Evolutionary conservation across 257 asterid species (phyloP).

Genomic region (Solanum medicagineum): DNA sequence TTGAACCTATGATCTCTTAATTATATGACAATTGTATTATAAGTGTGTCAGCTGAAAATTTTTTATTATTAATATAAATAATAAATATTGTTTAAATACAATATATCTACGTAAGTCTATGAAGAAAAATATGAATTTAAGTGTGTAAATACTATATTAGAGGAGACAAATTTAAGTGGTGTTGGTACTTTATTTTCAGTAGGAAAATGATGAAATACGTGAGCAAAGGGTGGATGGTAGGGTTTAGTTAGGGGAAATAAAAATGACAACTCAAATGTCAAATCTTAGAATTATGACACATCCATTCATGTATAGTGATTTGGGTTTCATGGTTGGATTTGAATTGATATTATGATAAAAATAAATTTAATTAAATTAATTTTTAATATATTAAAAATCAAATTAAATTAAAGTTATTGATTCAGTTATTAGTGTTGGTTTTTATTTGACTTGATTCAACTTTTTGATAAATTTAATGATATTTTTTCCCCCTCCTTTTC

Average conservation of each 20-base stretch:
- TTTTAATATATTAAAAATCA: no score
- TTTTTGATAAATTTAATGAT: not conserved
- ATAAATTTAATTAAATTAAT: no score
- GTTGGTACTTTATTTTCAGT: not conserved
- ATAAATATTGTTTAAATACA: no score
- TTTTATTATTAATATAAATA: no score
- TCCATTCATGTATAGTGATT: conserved; percentile 66
- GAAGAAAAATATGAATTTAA: no score
- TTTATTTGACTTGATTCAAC: not conserved
- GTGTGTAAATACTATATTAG: no score
- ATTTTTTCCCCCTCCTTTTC: not conserved
- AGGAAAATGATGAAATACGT: not conserved
- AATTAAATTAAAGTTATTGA: no score
- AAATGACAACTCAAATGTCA: conserved; percentile 67
- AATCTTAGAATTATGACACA: conserved; percentile 60
- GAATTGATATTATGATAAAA: not conserved
- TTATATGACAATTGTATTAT: no score
- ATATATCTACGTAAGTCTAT: no score
- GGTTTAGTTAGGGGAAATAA: not conserved
- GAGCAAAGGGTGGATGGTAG: not conserved
- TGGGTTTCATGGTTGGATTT: not conserved
- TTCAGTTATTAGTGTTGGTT: not conserved
- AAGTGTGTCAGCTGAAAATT: no score
- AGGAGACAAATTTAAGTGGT: not conserved
- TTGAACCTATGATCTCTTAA: no score